Percentiles rank a stretch among this genome's conserved stretches.
Conservation (phyloP, 306 rosid species). For the Cucurbita maxima region DNA sequence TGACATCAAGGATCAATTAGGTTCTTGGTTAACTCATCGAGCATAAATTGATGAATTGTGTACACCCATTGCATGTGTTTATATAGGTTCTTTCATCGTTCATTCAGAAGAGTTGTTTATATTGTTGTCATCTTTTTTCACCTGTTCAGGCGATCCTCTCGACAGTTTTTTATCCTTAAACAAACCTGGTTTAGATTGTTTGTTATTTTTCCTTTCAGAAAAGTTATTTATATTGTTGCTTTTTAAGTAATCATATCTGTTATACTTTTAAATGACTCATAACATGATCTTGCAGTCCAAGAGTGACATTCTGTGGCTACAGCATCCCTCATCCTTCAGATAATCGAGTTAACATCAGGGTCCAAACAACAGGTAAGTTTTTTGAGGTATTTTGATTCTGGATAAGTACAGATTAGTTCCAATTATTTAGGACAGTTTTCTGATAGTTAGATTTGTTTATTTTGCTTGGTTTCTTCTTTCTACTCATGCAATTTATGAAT, state of each 20-base stretch:
- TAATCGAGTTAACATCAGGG: constrained; percentile 60
- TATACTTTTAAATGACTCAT: neutral
- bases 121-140: neutral
- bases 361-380: constrained; percentile 58
- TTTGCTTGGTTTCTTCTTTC: neutral
- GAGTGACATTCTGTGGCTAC: constrained; percentile 56
- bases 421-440: neutral
- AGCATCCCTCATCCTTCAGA: constrained; percentile 94
- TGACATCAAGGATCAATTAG: neutral
- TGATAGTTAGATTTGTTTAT: neutral
- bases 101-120: neutral
- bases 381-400: neutral
- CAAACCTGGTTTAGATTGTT: neutral
- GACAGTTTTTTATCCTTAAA: neutral
- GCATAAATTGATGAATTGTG: neutral
- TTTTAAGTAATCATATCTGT: neutral
- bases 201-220: no score
- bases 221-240: neutral
- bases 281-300: constrained; percentile 38
- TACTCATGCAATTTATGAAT: neutral
- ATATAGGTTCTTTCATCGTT: neutral
- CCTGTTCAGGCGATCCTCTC: neutral
- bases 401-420: neutral
- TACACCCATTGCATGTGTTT: neutral
- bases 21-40: neutral